Conservation (phyloP, 2,329 filamentous ascomycete genomes). For the Claviceps pusilla region DNA sequence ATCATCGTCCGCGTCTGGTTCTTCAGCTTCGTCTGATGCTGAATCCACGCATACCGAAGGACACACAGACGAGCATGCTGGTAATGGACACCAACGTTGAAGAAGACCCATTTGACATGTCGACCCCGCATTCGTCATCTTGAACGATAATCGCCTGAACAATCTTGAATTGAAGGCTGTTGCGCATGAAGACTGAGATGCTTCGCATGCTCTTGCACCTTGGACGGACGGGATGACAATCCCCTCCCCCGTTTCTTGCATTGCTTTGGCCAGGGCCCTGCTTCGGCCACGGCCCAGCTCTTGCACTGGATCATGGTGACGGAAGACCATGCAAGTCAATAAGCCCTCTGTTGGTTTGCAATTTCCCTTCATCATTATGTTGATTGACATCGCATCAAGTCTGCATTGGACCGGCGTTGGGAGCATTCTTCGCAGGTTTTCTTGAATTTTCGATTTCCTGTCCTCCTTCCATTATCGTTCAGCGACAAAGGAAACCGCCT, state of each 20-base stretch:
- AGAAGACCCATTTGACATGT: not conserved
- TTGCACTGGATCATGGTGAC: not conserved
- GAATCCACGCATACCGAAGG: constrained; percentile 20
- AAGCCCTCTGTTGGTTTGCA: not conserved
- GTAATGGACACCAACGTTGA: not conserved
- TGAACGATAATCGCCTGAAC: not conserved
- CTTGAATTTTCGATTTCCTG: not conserved
- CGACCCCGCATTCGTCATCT: not conserved
- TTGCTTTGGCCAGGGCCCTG: constrained; percentile 1
- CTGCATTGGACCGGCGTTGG: constrained; percentile 5
- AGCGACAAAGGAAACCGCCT: not conserved
- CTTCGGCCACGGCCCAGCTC: constrained; percentile 2
- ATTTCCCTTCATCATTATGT: not conserved
- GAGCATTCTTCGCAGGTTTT: not conserved
- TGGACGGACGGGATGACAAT: not conserved
- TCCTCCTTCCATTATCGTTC: not conserved
- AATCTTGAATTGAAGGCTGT: not conserved
- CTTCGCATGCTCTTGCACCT: not conserved
- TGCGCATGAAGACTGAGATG: not conserved
- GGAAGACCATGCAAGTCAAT: not conserved
- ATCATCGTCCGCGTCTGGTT: constrained; percentile 10
- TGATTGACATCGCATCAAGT: constrained; percentile 3
- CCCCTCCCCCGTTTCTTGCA: not conserved
- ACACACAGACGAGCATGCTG: constrained; percentile 1
- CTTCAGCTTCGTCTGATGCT: constrained; percentile 21